Evolutionary conservation across 2,329 filamentous ascomycete species (phyloP), one percentile per base, ranked within the genome.

Genomic region (Karstenula rhodostoma): DNA sequence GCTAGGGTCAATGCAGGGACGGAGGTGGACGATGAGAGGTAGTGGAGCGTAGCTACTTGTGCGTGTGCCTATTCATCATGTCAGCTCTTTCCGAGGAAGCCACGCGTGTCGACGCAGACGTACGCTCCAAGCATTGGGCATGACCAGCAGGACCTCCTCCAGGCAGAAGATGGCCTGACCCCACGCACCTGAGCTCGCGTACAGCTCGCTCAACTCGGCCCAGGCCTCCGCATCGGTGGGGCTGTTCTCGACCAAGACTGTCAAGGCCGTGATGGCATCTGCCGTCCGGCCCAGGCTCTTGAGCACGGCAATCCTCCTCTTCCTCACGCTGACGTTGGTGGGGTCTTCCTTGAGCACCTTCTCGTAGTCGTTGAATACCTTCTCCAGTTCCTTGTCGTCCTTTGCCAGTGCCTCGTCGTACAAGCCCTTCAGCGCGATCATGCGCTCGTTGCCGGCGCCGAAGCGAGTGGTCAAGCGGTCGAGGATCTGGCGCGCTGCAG

Each of bases 91-190:
- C 19, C 19, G 23, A 19, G 23, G 9, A 19, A 29, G 12, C 29
- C 9, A 22, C 4, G 37, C 19, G n/a, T n/a, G n/a, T n/a, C n/a
- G 19, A 8, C 33, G 42, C 17, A 44, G 9, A 71, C 91, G 76
- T 77, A 95, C 92, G 82, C 96, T 98, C 94, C 95, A 99, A 22
- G 94, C 92, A 81, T 97, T 96, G 4, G 95, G 94, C 56, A 88
- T 87, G 59, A 96, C 84, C 54, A 98, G 82, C 47, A 99, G 79
- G 22, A 96, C 93, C 77, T 99, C 95, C 77, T 99, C 95, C 47
- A 97, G 81, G 61, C 93, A 90, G 77, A 90, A 97, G 53, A 97
- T 88, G 42, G 93, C 91, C 77, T 98, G 94, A 15, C 89, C 81
- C 73, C 91, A 93, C 69, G 94, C 80, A 0, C 90, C 92, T 73